Base-by-base conservation (phyloP, 108 stramenopile genomes). In the Cyclotella choctawhatcheeana region DNA sequence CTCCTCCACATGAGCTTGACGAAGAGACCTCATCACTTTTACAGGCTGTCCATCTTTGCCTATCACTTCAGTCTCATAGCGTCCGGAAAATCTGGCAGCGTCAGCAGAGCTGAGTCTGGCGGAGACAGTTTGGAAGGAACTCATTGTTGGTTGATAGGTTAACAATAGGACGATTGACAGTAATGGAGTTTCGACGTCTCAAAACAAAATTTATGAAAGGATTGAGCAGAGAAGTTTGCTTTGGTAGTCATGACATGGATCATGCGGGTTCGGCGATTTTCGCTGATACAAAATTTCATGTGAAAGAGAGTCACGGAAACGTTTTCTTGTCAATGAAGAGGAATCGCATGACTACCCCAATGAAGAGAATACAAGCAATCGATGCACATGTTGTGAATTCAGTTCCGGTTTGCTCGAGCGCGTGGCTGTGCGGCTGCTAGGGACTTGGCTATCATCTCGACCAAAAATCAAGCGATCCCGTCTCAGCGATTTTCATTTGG, bases 41-140 rank as follows among this genome's bases (percentile, higher is more conserved):
- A 54, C 44, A 20, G 48, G 25, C 10, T 44, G 21, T 1, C 73
- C 73, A 20, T 65, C 33, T 50, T 74, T 74, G 33, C 33, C 52
- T 6, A 17, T 33, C 12, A 54, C 44, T 17, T 53, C 44, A 45
- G 64, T 65, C 34, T 74, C 73, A 22, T 74, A 74, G 18, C 73
- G 51, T 14, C 73, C 73, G 21, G 73, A 31, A 40, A 65, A 56
- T 34, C 60, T 22, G 0, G 64, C 51, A 22, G 73, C 64, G 40
- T 58, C 73, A 20, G 43, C 52, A 8, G 64, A 55, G 32, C 64
- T 74, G 64, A 74, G 34, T 30, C 31, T 29, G 14, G 43, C 25
- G 21, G 73, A 20, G 20, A 74, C 45, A 32, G 62, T 47, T 24
- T 60, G 59, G 35, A 43, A 60, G 27, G 5, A 37, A 13, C 12